A percentile compares a stretch with the other conserved stretches of the same genome.
These are phyloP conservation scores for Aspergillus campestris DNA, from an alignment of 495 filamentous ascomycete genomes.

Conservation along the genomic window DNA sequence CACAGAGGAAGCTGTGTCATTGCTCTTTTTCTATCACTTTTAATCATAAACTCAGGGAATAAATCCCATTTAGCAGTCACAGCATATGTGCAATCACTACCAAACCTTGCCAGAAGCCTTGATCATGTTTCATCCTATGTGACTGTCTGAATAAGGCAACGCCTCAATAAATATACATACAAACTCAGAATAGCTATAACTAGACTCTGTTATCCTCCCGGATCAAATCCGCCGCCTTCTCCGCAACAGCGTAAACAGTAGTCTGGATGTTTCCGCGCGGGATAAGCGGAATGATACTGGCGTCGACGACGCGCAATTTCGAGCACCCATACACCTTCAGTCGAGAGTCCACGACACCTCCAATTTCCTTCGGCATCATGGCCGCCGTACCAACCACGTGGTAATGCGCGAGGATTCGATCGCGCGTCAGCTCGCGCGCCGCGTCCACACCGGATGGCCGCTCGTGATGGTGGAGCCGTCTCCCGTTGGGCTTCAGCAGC, in stretches of 20 bases:
- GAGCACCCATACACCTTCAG: slow-evolving; percentile 39
- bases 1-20: no score
- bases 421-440: background rate
- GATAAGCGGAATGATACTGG: slow-evolving; percentile 40
- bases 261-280: slow-evolving; percentile 36
- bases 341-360: slow-evolving; percentile 25
- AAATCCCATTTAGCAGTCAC: no score
- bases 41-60: no score
- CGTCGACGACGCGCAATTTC: slow-evolving; percentile 40
- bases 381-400: background rate
- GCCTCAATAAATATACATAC: no score
- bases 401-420: background rate
- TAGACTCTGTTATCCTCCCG: slow-evolving; percentile 3
- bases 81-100: no score
- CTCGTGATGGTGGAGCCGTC: background rate
- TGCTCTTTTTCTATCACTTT: no score
- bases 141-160: no score
- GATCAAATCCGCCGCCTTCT: slow-evolving; percentile 45
- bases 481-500: slow-evolving; percentile 13
- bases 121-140: no score
- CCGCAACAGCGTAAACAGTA: slow-evolving; percentile 44
- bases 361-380: slow-evolving; percentile 39
- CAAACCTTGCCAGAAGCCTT: no score
- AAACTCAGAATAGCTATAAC: no score
- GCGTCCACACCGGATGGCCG: background rate